Evolutionary conservation across 495 filamentous ascomycete genomes (phyloP), one percentile per base, ranked within the genome.

Genomic region (Penicillium canescens): DNA sequence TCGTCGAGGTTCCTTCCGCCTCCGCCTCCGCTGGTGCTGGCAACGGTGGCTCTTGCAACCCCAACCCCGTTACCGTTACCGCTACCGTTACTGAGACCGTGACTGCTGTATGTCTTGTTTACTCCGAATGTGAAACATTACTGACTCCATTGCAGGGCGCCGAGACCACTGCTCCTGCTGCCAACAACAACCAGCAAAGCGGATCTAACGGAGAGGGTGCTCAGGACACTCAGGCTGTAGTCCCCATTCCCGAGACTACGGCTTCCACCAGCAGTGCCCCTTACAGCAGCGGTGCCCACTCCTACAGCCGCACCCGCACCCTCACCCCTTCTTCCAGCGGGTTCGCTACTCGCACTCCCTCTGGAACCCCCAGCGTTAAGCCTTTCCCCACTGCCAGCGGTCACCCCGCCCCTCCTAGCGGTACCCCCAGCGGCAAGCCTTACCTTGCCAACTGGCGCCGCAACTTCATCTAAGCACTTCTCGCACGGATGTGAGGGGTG

Each of bases 261-360:
- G 59, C 61, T 46, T 60, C 63, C 40, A 52, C 23, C 52, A 55
- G 54, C 46, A 67, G 58, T 28, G 64, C 58, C 46, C 68, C 69
- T 48, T 68, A 56, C 59, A 59, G 54, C 60, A 75, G 76, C 59
- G 67, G 70, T 54, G 78, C 72, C 39, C 46, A 51, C 26, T 60
- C 69, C 37, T 53, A 52, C 39, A 49, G 28, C 34, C 20, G 36
- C 39, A 51, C 31, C 31, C 49, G 49, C 49, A 51, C 49, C 36
- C 47, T 28, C 28, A 50, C 34, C 54, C 35, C 56, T 60, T 55
- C 56, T 59, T 55, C 56, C 61, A 60, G 66, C 58, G 62, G 65
- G 41, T 60, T 60, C 51, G 63, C 61, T 42, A 72, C 57, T 54
- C 64, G 63, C 37, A 54, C 68, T 13, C 62, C 72, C 39, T 70